Evolutionary conservation across 495 filamentous ascomycete species (phyloP).

Genomic region (Sphaerosporella brunnea): DNA sequence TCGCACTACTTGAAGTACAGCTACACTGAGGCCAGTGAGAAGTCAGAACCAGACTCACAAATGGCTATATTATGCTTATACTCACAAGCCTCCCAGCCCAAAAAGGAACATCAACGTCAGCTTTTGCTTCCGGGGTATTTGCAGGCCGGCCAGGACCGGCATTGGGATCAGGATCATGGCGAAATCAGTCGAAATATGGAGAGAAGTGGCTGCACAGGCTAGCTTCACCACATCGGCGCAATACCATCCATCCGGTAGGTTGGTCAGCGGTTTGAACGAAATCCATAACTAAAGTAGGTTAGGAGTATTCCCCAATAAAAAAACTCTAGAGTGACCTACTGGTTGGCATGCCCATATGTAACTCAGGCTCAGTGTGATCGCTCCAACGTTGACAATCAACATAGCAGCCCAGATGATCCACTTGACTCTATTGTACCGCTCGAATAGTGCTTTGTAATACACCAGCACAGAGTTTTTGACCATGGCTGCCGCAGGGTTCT

Average conservation of each 20-base stretch:
- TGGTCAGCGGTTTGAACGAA: neutral
- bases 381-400: conserved; percentile 56
- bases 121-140: conserved; percentile 25
- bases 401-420: conserved; percentile 54
- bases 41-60: no score
- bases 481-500: conserved; percentile 80
- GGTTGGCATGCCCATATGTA: conserved; percentile 85
- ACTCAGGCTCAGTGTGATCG: conserved; percentile 60
- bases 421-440: conserved; percentile 52
- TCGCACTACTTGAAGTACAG: conserved; percentile 70
- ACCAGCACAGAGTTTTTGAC: conserved; percentile 83
- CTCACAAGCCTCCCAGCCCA: conserved; percentile 23
- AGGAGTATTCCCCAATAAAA: neutral
- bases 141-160: conserved; percentile 25
- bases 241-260: conserved; percentile 4
- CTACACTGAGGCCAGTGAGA: conserved; percentile 31
- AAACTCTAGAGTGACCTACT: conserved; percentile 40
- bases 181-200: conserved; percentile 30
- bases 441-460: conserved; percentile 68
- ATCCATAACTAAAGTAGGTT: neutral
- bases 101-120: conserved; percentile 22
- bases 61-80: no score
- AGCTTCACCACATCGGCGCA: conserved; percentile 12
- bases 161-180: conserved; percentile 28
- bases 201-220: conserved; percentile 27